Conservation (phyloP, 495 filamentous ascomycete genomes). For the Penicillium daleae region DNA sequence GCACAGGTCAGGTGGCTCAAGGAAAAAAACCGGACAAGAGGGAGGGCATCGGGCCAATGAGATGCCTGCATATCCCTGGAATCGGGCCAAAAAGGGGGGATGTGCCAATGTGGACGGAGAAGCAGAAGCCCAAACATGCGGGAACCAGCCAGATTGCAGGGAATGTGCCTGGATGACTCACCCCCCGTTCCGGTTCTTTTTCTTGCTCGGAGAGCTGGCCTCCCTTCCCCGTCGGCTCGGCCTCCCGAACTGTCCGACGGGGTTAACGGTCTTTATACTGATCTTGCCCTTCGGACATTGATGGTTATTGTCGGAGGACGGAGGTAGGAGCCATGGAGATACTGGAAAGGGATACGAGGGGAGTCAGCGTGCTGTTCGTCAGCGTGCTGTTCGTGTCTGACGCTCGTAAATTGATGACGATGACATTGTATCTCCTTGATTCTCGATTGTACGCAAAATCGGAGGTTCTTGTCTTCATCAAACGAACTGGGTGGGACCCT, state of each 20-base stretch:
- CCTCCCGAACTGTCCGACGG: constrained; percentile 28
- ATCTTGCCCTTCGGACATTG: neutral
- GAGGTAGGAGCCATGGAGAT: neutral
- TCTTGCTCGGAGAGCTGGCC: constrained; percentile 26
- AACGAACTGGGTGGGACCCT: neutral
- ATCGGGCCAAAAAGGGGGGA: neutral
- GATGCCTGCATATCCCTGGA: neutral
- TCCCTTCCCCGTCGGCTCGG: constrained; percentile 28
- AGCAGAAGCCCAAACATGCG: neutral
- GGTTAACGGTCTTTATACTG: constrained; percentile 21
- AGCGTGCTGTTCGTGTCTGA: too few species aligned
- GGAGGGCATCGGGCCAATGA: constrained; percentile 18
- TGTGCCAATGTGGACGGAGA: too few species aligned
- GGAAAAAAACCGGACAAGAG: neutral
- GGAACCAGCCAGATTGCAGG: too few species aligned
- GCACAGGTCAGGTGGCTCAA: constrained; percentile 19
- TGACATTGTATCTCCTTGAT: neutral
- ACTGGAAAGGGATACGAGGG: neutral
- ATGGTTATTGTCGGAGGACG: constrained; percentile 2
- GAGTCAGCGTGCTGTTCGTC: neutral
- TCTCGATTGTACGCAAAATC: neutral
- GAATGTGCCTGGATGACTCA: constrained; percentile 29
- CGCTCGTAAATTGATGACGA: too few species aligned
- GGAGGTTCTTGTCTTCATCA: neutral
- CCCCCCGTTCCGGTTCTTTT: constrained; percentile 30